Percentiles rank a stretch among this genome's conserved stretches.
These are phyloP conservation scores for Ulmus americana DNA, from an alignment of 331 rosid species.

Conservation along the genomic window DNA sequence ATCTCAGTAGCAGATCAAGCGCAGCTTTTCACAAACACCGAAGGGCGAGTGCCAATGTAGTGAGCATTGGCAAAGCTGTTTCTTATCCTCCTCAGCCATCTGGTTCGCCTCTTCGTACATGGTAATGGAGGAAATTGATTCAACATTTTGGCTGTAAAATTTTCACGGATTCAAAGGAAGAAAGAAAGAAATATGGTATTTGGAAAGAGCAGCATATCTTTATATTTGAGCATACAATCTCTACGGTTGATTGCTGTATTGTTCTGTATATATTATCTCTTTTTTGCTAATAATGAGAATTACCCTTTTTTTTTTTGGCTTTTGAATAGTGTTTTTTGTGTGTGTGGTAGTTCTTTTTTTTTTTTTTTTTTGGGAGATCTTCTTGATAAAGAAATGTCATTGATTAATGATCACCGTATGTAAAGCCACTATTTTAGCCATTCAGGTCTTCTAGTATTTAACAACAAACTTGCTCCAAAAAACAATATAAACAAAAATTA, in stretches of 20 bases:
- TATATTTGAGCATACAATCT: not conserved
- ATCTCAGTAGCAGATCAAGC: constrained; percentile 28
- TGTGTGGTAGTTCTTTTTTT: too few species aligned
- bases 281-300: constrained; percentile 1
- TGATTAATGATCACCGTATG: too few species aligned
- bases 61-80: constrained; percentile 15
- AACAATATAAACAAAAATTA: too few species aligned
- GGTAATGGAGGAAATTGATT: not conserved
- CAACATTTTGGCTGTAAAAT: not conserved
- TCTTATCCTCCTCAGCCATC: constrained; percentile 23
- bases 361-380: too few species aligned
- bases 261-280: not conserved
- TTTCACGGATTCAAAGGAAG: not conserved
- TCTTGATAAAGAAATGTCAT: too few species aligned
- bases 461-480: too few species aligned
- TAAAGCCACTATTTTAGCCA: too few species aligned
- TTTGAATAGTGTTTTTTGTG: not conserved
- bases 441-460: too few species aligned
- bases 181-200: not conserved
- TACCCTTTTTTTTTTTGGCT: not conserved
- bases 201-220: not conserved
- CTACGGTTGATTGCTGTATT: constrained; percentile 12
- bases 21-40: constrained; percentile 28
- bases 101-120: constrained; percentile 29
- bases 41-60: constrained; percentile 17